phyloP scores from a whole-genome alignment of 805 yeast genomes.

The Starmerella lactis-condensi region DNA sequence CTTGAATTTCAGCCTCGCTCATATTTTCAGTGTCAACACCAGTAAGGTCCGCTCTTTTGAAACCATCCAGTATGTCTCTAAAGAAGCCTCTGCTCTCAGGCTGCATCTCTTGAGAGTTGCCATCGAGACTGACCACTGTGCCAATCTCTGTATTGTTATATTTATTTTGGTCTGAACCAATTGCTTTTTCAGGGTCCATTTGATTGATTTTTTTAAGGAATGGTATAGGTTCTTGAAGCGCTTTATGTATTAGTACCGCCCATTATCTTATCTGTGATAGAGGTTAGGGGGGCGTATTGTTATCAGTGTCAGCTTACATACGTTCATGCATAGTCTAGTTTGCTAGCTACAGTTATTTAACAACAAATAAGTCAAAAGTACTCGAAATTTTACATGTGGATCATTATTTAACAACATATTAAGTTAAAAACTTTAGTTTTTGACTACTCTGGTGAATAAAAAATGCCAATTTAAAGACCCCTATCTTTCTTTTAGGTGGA shows the following conservation, averaged over 20 bases:
- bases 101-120: background rate
- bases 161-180: background rate
- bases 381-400: background rate
- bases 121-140: background rate
- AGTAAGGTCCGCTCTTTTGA: slow-evolving; percentile 28
- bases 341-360: no score
- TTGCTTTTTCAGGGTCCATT: slow-evolving; percentile 1
- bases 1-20: slow-evolving; percentile 21
- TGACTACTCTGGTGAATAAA: background rate
- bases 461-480: background rate
- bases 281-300: background rate
- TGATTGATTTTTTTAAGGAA: background rate
- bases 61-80: slow-evolving; percentile 21
- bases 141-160: background rate
- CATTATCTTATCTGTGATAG: background rate
- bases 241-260: background rate
- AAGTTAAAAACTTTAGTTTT: background rate
- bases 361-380: no score
- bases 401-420: background rate
- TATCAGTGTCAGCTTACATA: background rate
- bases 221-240: background rate
- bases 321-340: no score
- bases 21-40: slow-evolving; percentile 22
- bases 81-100: slow-evolving; percentile 8
- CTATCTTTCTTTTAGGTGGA: slow-evolving; percentile 1